Conservation (phyloP, 2,329 filamentous ascomycete species). For the Hirsutella rhossiliensis region DNA sequence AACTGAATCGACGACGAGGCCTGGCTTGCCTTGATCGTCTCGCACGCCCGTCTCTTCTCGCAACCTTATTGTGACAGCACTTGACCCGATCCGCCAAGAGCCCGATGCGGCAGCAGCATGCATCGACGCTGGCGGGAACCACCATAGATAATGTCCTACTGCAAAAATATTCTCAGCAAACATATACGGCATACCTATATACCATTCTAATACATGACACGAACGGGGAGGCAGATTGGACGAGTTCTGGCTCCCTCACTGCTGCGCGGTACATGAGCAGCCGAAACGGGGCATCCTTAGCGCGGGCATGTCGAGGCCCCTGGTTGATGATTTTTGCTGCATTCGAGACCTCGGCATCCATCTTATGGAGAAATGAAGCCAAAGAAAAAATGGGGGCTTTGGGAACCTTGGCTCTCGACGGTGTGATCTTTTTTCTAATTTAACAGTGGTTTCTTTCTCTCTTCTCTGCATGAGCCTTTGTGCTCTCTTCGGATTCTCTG, state of each 20-base stretch:
- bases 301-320: background rate
- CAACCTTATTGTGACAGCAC: slow-evolving; percentile 1
- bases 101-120: background rate
- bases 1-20: background rate
- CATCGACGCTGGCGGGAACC: background rate
- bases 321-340: background rate
- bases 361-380: background rate
- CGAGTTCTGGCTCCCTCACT: background rate
- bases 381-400: too few relatives aligned
- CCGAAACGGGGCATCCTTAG: background rate
- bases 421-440: too few relatives aligned
- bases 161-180: slow-evolving; percentile 5
- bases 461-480: too few relatives aligned
- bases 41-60: background rate
- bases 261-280: background rate
- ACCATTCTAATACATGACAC: slow-evolving; percentile 8
- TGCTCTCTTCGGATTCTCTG: too few relatives aligned
- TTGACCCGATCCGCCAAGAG: background rate
- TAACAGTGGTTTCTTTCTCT: too few relatives aligned
- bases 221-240: background rate
- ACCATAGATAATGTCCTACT: slow-evolving; percentile 4
- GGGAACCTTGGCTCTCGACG: too few relatives aligned
- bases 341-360: background rate
- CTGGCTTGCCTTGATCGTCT: background rate
- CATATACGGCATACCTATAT: slow-evolving; percentile 9